Evolutionary conservation across 805 yeast species (phyloP), one percentile per base, ranked within the genome.

Genomic region (Saccharomycopsis fibuligera): DNA sequence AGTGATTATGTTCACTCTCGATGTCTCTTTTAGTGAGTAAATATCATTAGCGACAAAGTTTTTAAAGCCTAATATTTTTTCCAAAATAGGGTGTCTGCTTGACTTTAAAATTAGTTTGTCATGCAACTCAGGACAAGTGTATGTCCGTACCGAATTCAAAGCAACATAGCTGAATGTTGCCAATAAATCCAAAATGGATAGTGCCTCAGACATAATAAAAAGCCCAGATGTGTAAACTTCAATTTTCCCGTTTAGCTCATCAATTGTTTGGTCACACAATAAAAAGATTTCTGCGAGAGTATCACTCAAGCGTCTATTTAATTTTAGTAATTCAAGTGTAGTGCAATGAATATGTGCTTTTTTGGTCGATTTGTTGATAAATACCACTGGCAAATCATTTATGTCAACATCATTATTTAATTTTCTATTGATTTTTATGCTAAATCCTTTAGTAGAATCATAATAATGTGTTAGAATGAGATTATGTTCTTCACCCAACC

Each of bases 1-100:
- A 0, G 83, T 78, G 4, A 79, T 67, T 1, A 79, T 67, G 48
- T 73, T 76, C 6, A 75, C 57, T 25, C 70, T 55, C 2, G 77
- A 71, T 5, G 65, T 59, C 8, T 62, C 65, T 4, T 58, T 50
- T 5, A 63, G 55, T 3, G 67, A 61, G 3, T 62, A 61, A 1
- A 70, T 61, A 54, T 70, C 70, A 57, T 75, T 75, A 1, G 72
- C 58, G 16, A 70, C 56, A 54, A 64, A 68, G 12, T 54, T 39
- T 6, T 56, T 49, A 5, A 23, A 21, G 1, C 64, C 45, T 2
- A 58, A 37, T 1, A 56, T 27, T 9, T 38, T 50, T 46, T 72
- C 75, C 16, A 72, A 47, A 1, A 74, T 57, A 3, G 78, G 78
- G 59, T 75, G 76, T 39, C 75, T 62, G 2, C 69, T 59, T 3